These are phyloP conservation scores for Trametes cubensis DNA, from an alignment of 768 basidiomycete genomes.

Conservation along the genomic window DNA sequence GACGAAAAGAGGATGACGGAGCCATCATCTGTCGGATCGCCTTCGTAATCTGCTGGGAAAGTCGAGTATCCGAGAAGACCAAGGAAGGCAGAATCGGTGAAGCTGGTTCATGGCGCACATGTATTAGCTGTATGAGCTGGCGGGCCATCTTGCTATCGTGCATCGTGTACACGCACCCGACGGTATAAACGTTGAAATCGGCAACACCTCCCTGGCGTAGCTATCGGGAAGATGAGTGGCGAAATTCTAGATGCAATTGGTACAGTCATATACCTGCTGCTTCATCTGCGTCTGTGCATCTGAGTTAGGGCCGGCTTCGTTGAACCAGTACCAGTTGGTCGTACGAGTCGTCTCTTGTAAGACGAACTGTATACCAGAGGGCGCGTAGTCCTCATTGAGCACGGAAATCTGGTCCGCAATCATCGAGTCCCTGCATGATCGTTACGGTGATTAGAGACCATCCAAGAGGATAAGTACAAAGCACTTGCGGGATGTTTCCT, in stretches of 20 bases:
- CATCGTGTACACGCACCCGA: slow-evolving; percentile 46
- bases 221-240: background rate
- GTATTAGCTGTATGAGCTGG: background rate
- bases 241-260: background rate
- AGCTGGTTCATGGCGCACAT: background rate
- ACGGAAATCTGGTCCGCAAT: slow-evolving; percentile 46
- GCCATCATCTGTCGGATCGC: slow-evolving; percentile 50
- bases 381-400: slow-evolving; percentile 45
- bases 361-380: slow-evolving; percentile 43
- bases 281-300: slow-evolving; percentile 52
- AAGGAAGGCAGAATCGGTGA: background rate
- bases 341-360: slow-evolving; percentile 47
- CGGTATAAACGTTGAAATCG: slow-evolving; percentile 54
- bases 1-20: slow-evolving; percentile 41
- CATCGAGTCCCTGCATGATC: slow-evolving; percentile 34
- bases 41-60: slow-evolving; percentile 48
- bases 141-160: slow-evolving; percentile 32
- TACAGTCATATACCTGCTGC: slow-evolving; percentile 21
- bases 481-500: slow-evolving; percentile 46
- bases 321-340: slow-evolving; percentile 51
- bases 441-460: background rate
- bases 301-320: slow-evolving; percentile 40
- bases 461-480: background rate
- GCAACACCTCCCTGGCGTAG: slow-evolving; percentile 45
- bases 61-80: slow-evolving; percentile 59